Evolutionary conservation across 2,329 filamentous ascomycete species (phyloP), one percentile per base, ranked within the genome.

Genomic region (Curvularia lunata): DNA sequence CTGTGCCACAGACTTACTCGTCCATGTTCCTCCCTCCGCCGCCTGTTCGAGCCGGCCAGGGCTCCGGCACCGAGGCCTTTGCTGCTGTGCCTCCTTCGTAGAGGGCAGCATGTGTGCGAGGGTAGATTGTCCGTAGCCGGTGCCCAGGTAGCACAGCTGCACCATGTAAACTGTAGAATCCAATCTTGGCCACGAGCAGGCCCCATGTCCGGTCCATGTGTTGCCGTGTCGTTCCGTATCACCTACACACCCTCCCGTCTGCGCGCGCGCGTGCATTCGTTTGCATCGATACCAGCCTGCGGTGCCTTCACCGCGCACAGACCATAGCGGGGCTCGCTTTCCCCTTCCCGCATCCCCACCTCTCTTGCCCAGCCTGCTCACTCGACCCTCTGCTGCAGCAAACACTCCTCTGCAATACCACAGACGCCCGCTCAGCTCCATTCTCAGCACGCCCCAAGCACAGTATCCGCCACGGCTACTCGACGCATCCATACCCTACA

Each of bases 1-100:
- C 30, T 61, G 61, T 65, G 43, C 54, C 47, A 51, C 64, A 66
- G 64, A 80, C 85, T 42, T 89, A 89, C 68, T 83, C 89, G 75
- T 86, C 86, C 16, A 78, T 90, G 50, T 88, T 90, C 75, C 72
- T 90, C 54, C 87, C 87, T 48, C 84, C 86, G 12, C 74, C 81
- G 45, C 74, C 78, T 28, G 74, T 58, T 38, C 60, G 56, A 19
- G 63, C 63, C 37, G 69, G 69, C 21, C 61, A 67, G 52, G 78
- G 72, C 19, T 78, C 81, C 45, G 76, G 77, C 6, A 83, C 83
- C 38, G 78, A 82, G 61, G 78, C 82, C 27, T 78, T 83, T 28
- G 72, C 82, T 59, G 80, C 83, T 28, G 78, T 77, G 41, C 82
- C 78, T 54, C 78, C 72, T 56, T 75, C 79, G 49, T 79, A 68